Evolutionary conservation across 345 rosid genomes (phyloP), one percentile per base, ranked within the genome.

Genomic region (Euphorbia lathyris): DNA sequence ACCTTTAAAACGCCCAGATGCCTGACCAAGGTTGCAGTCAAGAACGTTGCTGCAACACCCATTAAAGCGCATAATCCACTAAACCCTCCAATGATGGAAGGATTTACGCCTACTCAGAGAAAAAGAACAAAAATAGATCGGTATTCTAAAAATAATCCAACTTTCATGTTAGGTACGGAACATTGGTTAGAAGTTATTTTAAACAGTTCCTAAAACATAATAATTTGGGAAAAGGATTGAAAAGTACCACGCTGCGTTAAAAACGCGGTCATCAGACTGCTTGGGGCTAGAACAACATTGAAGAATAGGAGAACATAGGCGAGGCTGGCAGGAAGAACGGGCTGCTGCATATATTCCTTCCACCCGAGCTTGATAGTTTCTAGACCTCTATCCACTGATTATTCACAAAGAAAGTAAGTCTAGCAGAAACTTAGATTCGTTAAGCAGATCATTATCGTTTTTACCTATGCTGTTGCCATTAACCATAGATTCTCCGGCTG

Each of bases 261-360:
- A 85, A 94, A 94, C 36, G 97, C 97, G 3, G 97, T 94, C 97
- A 94, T 94, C 82, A 94, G 80, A 74, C 97, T 90, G 76, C 96
- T 88, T 8, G 99, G 97, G 66, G 92, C 81, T 51, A 94, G 97
- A 73, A 90, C 90, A 59, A 90, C 87, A 76, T 94, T 94, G 80
- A 91, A 90, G 85, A 63, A 90, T 68, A 94, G 89, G 57, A 94
- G 90, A 67, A 91, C 99, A 59, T 71, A 88, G 58, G 99, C 96
- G 8, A 91, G 91, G 83, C 98, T 91, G 69, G 98, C 98, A 26
- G 97, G 97, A 67, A 94, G 95, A 77, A 88, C 97, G 2, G 97
- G 99, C 76, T 90, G 97, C 63, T 91, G 93, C 66, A 91, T 72
- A 73, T 91, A 94, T 81, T 94, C 97, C 86, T 78, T 90, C 99